These are phyloP conservation scores for Dalechampia spathulata DNA, from an alignment of 441 rosid genomes.

Conservation along the genomic window DNA sequence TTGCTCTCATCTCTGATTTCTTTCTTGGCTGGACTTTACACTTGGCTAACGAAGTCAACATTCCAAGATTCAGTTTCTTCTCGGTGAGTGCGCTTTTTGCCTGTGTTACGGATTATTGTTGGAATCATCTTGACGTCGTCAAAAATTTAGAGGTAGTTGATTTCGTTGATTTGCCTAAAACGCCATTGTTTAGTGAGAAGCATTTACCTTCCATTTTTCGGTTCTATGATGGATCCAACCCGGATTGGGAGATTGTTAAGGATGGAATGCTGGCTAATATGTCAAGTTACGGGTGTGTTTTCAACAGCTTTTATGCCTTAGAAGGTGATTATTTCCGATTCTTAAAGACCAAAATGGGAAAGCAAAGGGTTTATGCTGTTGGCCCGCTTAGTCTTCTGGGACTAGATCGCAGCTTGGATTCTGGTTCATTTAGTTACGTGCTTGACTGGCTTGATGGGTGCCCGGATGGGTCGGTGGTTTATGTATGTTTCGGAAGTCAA, in stretches of 20 bases:
- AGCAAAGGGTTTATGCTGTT: conserved; percentile 31
- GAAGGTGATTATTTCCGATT: conserved; percentile 32
- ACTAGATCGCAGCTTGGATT: conserved; percentile 1
- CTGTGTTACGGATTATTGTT: conserved; percentile 19
- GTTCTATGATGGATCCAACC: conserved; percentile 18
- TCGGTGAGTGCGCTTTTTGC: conserved; percentile 28
- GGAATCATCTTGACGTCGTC: conserved; percentile 20
- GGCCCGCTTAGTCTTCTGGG: conserved; percentile 36
- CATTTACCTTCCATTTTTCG: conserved; percentile 29
- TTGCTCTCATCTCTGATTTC: conserved; percentile 49
- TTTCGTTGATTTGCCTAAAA: conserved; percentile 20
- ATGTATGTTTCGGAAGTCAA: conserved; percentile 56
- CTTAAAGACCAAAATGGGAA: conserved; percentile 16
- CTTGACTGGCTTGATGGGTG: conserved; percentile 39
- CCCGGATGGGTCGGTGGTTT: conserved; percentile 33
- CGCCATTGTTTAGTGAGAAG: conserved; percentile 28
- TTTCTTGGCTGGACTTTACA: conserved; percentile 56
- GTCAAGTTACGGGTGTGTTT: conserved; percentile 33
- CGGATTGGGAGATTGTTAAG: conserved; percentile 20
- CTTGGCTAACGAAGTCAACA: conserved; percentile 26
- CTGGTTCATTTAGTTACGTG: conserved; percentile 10
- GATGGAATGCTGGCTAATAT: conserved; percentile 15
- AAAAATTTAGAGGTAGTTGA: neutral
- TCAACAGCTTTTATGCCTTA: conserved; percentile 33
- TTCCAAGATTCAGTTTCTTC: conserved; percentile 44